Evolutionary conservation across 805 yeast genomes (phyloP).

Genomic region (Kodamaea jinghongensis): DNA sequence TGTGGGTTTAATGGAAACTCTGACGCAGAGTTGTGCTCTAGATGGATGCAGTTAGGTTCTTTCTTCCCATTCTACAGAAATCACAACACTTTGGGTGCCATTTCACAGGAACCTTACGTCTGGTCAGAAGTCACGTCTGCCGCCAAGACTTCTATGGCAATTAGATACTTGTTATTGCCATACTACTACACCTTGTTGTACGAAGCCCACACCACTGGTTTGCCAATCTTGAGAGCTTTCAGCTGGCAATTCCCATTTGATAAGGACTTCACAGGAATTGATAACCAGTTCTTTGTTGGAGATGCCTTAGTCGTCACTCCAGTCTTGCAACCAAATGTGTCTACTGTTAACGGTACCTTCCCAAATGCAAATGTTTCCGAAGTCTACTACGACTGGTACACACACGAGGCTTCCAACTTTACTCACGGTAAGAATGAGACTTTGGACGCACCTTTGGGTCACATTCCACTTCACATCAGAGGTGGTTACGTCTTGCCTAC

Average conservation of each 20-base stretch:
- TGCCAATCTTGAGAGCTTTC: constrained; percentile 22
- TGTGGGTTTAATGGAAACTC: constrained; percentile 25
- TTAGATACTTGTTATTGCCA: constrained; percentile 34
- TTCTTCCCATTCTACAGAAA: constrained; percentile 35
- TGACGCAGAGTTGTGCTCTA: constrained; percentile 25
- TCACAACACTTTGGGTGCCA: constrained; percentile 25
- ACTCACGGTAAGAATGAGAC: constrained; percentile 20
- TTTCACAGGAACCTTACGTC: constrained; percentile 28
- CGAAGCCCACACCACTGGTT: constrained; percentile 21
- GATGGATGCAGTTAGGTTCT: constrained; percentile 34
- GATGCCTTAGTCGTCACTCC: constrained; percentile 25
- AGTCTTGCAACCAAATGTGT: constrained; percentile 22
- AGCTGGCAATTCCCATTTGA: constrained; percentile 22
- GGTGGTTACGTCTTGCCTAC: constrained; percentile 23
- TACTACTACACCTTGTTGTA: constrained; percentile 24
- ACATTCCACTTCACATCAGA: constrained; percentile 22
- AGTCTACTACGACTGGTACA: constrained; percentile 26
- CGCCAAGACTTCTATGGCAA: constrained; percentile 27
- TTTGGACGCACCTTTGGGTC: constrained; percentile 24
- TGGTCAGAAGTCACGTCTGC: constrained; percentile 29
- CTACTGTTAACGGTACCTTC: constrained; percentile 20
- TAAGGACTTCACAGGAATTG: constrained; percentile 16
- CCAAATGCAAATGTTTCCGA: constrained; percentile 19
- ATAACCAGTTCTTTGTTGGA: constrained; percentile 25
- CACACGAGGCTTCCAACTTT: constrained; percentile 15